Evolutionary conservation across 768 basidiomycete species (phyloP).

Genomic region (Rubroboletus satanas): DNA sequence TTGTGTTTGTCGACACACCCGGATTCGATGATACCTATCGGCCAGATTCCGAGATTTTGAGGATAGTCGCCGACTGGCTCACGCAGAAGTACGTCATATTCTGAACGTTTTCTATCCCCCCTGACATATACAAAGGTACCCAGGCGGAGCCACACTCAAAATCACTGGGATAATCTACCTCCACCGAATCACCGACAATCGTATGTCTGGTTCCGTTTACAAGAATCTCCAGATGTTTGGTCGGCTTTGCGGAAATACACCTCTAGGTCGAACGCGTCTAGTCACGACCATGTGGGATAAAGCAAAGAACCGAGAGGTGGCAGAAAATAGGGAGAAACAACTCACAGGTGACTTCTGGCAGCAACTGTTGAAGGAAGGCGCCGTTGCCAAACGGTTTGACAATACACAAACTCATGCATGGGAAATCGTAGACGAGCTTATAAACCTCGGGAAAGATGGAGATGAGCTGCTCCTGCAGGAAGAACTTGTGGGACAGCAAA

Average conservation of each 20-base stretch:
- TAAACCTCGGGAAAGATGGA: fast-evolving
- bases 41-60: constrained; percentile 9
- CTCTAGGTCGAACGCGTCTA: constrained; percentile 29
- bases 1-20: constrained; percentile 22
- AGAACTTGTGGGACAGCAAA: constrained; percentile 12
- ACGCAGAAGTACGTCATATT: constrained; percentile 10
- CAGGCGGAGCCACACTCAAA: neutral
- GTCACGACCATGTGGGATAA: constrained; percentile 39
- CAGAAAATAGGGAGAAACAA: constrained; percentile 19
- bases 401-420: neutral
- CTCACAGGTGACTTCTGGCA: constrained; percentile 28
- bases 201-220: constrained; percentile 29
- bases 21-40: constrained; percentile 21
- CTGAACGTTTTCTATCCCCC: neutral
- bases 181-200: constrained; percentile 34
- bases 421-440: neutral
- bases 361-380: neutral
- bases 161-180: constrained; percentile 33
- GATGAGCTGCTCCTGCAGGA: constrained; percentile 17
- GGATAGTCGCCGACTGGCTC: constrained; percentile 16
- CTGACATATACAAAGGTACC: constrained; percentile 4
- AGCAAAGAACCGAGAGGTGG: constrained; percentile 12
- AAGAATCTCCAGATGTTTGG: constrained; percentile 34
- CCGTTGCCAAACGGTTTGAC: neutral
- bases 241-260: constrained; percentile 32